Base-by-base conservation (phyloP, 306 rosid genomes). In the Dalbergia cultrata region DNA sequence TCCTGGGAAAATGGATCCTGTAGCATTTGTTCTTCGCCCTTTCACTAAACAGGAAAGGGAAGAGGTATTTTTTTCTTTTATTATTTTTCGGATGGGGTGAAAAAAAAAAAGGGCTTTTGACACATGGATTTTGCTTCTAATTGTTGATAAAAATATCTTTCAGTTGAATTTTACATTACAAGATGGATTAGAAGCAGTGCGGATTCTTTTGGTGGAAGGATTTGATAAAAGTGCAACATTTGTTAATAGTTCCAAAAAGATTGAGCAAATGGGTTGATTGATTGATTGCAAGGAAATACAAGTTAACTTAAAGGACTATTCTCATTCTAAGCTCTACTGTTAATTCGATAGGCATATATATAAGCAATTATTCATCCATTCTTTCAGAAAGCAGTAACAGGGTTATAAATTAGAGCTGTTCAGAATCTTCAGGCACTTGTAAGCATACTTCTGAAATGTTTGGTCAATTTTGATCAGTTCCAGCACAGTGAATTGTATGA, bases 151-250 rank as follows among this genome's bases (percentile, higher is more conserved):
- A 21, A 68, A 60, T 59, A 60, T 34, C 26, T 84, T 86, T 88
- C 97, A 95, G 99, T 85, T 91, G 84, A 73, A 88, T 81, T 91
- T 91, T 84, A 83, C 97, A 49, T 76, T 95, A 82, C 95, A 90
- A 83, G 71, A 85, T 21, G 99, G 95, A 56, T 19, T 82, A 72
- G 95, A 93, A 68, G 94, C 97, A 0, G 78, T 93, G 58, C 89
- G 95, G 80, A 91, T 91, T 77, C 95, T 93, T 87, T 89, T 91
- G 88, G 86, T 90, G 13, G 90, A 93, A 84, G 98, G 98, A 43
- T 86, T 93, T 67, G 85, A 93, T 82, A 95, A 93, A 86, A 89
- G 87, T 74, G 90, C 90, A 68, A 86, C 79, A 67, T 74, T 86
- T 78, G 90, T 86, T 62, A 86, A 83, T 77, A 86, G 70, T 80